phyloP scores from a whole-genome alignment of 352 stramenopile genomes.

The Blastocystis sp. region DNA sequence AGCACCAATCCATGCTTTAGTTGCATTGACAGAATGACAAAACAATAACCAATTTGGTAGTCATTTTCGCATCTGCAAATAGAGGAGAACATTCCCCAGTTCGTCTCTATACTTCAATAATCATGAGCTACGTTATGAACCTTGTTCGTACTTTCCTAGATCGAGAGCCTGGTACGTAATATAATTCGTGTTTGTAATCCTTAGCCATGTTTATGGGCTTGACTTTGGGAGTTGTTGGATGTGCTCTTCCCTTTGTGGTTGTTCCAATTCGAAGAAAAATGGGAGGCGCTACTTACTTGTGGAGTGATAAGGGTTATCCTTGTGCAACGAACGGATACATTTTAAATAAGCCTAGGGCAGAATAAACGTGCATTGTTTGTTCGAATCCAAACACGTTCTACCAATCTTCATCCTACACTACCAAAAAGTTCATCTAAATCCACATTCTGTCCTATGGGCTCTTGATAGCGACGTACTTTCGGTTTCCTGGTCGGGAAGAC shows the following conservation, averaged over 20 bases:
- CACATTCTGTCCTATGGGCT: background rate
- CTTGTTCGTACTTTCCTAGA: slow-evolving; percentile 58
- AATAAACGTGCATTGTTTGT: slow-evolving; percentile 35
- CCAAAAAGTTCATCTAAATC: slow-evolving; percentile 11
- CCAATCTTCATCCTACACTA: background rate
- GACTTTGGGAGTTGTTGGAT: slow-evolving; percentile 24
- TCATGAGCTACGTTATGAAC: slow-evolving; percentile 57
- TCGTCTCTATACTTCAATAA: background rate
- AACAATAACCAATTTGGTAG: too few relatives aligned
- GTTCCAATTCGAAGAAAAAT: slow-evolving; percentile 34
- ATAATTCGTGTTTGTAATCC: background rate
- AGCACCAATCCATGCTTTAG: too few relatives aligned
- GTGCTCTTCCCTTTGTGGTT: slow-evolving; percentile 30
- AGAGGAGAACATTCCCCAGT: too few relatives aligned
- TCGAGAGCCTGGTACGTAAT: slow-evolving; percentile 53
- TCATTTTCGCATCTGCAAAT: too few relatives aligned
- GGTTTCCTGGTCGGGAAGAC: too few relatives aligned
- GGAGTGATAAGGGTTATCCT: slow-evolving; percentile 55
- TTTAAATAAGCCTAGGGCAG: background rate
- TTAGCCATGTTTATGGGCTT: slow-evolving; percentile 56
- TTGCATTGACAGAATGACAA: too few relatives aligned
- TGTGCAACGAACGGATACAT: slow-evolving; percentile 52
- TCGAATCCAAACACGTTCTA: background rate
- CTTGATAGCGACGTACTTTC: background rate
- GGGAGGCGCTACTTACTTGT: slow-evolving; percentile 17